A percentile compares a stretch with the other conserved stretches of the same genome.
Evolutionary conservation across 345 rosid genomes (phyloP).

Genomic region (Syzygium jambos): DNA sequence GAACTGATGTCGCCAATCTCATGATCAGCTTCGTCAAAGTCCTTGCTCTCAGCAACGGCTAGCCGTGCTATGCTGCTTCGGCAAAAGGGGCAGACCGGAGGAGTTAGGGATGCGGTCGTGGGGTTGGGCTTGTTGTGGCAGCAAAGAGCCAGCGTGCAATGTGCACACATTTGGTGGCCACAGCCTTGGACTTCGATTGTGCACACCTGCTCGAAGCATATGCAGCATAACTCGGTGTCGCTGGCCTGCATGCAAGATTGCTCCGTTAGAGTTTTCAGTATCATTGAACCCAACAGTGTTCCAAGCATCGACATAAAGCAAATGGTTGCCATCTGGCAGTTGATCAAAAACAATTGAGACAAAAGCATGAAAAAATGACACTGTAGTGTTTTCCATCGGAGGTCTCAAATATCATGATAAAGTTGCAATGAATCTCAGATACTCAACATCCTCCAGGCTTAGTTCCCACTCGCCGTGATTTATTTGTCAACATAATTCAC

Average conservation of each 20-base stretch:
- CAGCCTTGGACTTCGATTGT: slow-evolving; percentile 89
- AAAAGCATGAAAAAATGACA: neutral
- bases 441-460: neutral
- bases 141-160: slow-evolving; percentile 90
- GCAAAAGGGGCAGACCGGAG: slow-evolving; percentile 97
- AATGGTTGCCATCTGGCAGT: neutral
- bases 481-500: neutral
- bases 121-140: slow-evolving; percentile 99
- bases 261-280: neutral
- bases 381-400: neutral
- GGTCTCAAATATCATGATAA: neutral
- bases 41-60: slow-evolving; percentile 52
- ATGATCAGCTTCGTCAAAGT: slow-evolving; percentile 33
- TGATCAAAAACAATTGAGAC: neutral
- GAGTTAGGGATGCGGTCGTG: slow-evolving; percentile 48
- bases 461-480: neutral
- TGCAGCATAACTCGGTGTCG: slow-evolving; percentile 80
- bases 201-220: slow-evolving; percentile 95
- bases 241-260: slow-evolving; percentile 42
- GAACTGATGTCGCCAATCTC: slow-evolving; percentile 47
- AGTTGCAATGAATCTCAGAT: neutral
- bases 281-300: neutral
- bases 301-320: neutral
- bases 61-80: slow-evolving; percentile 66
- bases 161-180: slow-evolving; percentile 98